Evolutionary conservation across 331 rosid species (phyloP).

Genomic region (Dryas integrifolia): DNA sequence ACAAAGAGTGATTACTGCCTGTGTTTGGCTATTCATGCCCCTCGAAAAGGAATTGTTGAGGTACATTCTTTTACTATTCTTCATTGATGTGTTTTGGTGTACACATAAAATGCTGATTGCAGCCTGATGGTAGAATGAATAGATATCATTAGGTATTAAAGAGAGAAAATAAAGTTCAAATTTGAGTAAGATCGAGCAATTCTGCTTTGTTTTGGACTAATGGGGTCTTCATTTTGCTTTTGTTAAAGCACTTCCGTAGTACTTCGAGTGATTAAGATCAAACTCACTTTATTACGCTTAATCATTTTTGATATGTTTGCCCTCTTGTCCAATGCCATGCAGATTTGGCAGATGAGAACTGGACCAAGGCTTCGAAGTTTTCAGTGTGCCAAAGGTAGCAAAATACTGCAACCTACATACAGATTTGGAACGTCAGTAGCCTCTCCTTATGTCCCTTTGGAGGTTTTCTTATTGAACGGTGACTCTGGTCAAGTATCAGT

Average conservation of each 20-base stretch:
- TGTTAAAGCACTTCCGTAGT: background rate
- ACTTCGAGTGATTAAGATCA: background rate
- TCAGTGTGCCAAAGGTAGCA: slow-evolving; percentile 75
- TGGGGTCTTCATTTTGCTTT: background rate
- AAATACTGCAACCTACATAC: slow-evolving; percentile 79
- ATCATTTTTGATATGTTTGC: background rate
- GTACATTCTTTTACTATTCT: slow-evolving; percentile 28
- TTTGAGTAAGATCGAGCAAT: background rate
- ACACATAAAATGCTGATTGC: background rate
- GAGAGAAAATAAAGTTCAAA: background rate
- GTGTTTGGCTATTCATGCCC: slow-evolving; percentile 97
- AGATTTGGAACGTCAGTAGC: slow-evolving; percentile 71
- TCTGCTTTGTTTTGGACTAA: background rate
- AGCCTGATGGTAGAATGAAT: background rate
- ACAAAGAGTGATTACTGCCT: slow-evolving; percentile 85
- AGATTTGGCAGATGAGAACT: slow-evolving; percentile 98
- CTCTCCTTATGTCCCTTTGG: slow-evolving; percentile 74
- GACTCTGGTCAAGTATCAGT: slow-evolving; percentile 86
- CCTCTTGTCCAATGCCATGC: slow-evolving; percentile 26
- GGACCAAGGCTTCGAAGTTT: slow-evolving; percentile 89
- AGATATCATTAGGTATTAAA: background rate
- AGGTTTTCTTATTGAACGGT: slow-evolving; percentile 89
- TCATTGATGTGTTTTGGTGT: background rate
- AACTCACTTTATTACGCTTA: background rate
- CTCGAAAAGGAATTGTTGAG: slow-evolving; percentile 91